Evolutionary conservation across 495 filamentous ascomycete genomes (phyloP).

Genomic region (Annulohypoxylon nitens): DNA sequence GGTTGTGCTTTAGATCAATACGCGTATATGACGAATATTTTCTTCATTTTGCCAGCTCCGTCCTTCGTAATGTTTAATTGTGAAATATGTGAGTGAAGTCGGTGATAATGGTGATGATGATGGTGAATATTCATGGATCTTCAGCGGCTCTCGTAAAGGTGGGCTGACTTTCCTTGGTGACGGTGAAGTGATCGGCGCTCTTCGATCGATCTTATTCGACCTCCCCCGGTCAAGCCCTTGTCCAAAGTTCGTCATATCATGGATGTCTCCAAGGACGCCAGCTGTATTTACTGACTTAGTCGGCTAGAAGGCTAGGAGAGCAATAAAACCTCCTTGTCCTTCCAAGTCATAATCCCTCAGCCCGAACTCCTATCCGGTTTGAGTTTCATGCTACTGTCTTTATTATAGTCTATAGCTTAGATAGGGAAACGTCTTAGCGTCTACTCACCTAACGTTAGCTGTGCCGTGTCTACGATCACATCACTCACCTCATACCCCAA

Average conservation of each 20-base stretch:
- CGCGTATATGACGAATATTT: constrained; percentile 52
- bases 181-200: constrained; percentile 1
- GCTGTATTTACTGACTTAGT: not conserved
- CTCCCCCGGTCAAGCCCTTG: not conserved
- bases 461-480: not conserved
- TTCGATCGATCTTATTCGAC: constrained; percentile 8
- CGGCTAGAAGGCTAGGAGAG: not conserved
- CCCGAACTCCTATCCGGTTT: not conserved
- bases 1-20: constrained; percentile 43
- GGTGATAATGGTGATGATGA: not conserved
- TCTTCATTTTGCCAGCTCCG: constrained; percentile 2
- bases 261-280: not conserved
- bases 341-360: not conserved
- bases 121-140: not conserved
- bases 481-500: not conserved
- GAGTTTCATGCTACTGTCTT: not conserved
- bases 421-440: not conserved
- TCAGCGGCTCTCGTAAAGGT: constrained; percentile 10
- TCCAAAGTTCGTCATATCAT: constrained; percentile 3
- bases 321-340: not conserved
- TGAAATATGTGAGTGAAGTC: constrained; percentile 17
- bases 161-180: constrained; percentile 5
- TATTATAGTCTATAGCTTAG: not conserved
- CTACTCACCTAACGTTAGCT: not conserved
- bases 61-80: not conserved